Evolutionary conservation across 257 asterid genomes (phyloP).

Genomic region (Marsdenia floribunda): DNA sequence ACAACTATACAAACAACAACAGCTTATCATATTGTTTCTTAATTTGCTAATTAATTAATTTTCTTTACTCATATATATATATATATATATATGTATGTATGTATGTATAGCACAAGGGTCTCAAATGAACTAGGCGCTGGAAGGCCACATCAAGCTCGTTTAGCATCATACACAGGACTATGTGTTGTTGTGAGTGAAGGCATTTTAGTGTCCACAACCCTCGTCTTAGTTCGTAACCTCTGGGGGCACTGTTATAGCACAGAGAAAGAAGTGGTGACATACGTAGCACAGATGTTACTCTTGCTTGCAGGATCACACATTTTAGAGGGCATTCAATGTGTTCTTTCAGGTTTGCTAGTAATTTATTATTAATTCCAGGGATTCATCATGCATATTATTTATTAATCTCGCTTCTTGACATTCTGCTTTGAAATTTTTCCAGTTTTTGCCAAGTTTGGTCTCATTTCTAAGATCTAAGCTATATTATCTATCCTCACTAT

Average conservation of each 20-base stretch:
- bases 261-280: constrained; percentile 14
- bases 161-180: constrained; percentile 8
- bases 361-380: no score
- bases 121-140: constrained; percentile 25
- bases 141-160: constrained; percentile 15
- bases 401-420: no score
- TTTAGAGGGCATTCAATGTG: constrained; percentile 21
- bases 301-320: constrained; percentile 19
- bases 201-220: neutral
- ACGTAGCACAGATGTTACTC: constrained; percentile 19
- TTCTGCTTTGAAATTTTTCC: no score
- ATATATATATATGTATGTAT: no score
- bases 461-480: no score
- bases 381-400: no score
- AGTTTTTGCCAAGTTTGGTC: no score
- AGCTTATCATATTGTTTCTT: neutral
- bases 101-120: constrained; percentile 17
- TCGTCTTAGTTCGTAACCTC: constrained; percentile 15
- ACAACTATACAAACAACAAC: no score
- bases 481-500: no score
- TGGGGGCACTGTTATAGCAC: constrained; percentile 25
- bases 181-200: constrained; percentile 13
- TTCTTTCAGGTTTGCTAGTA: constrained; percentile 24
- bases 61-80: neutral
- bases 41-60: neutral